Evolutionary conservation across 129 eudicot species (phyloP).

Genomic region (Deinandra increscens): DNA sequence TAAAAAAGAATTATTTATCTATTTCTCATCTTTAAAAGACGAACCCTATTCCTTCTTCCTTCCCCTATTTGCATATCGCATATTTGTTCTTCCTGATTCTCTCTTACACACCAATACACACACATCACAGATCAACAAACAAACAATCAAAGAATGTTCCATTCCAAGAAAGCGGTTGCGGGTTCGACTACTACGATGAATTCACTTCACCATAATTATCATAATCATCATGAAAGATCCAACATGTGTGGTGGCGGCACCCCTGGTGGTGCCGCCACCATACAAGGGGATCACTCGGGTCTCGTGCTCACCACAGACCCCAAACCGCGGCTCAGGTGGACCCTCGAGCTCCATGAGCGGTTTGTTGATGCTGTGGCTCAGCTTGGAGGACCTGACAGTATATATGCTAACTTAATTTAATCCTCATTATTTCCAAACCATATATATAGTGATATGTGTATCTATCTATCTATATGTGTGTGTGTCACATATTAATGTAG

Average conservation of each 20-base stretch:
- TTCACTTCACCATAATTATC: constrained; percentile 38
- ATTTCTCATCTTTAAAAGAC: constrained; percentile 48
- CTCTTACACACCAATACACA: constrained; percentile 11
- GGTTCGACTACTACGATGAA: constrained; percentile 44
- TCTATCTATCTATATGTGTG: neutral
- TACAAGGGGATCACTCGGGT: constrained; percentile 64
- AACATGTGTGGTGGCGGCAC: constrained; percentile 33
- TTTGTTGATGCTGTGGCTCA: constrained; percentile 92
- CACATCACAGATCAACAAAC: constrained; percentile 12
- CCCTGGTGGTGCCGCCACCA: constrained; percentile 49
- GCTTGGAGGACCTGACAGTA: constrained; percentile 95
- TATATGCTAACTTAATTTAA: neutral
- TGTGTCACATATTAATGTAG: no score
- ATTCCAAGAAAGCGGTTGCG: constrained; percentile 56
- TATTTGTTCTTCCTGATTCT: constrained; percentile 64
- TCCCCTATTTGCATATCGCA: no score
- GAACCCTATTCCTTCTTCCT: constrained; percentile 64
- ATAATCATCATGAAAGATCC: constrained; percentile 33
- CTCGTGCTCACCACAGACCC: constrained; percentile 92
- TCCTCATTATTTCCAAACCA: neutral
- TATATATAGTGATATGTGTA: neutral
- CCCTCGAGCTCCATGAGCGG: constrained; percentile 89
- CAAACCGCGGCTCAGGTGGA: constrained; percentile 93
- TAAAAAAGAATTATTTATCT: no score
- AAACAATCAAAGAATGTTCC: constrained; percentile 88